A percentile compares a stretch with the other conserved stretches of the same genome.
Evolutionary conservation across 345 rosid genomes (phyloP).

Genomic region (Crucihimalaya himalaica): DNA sequence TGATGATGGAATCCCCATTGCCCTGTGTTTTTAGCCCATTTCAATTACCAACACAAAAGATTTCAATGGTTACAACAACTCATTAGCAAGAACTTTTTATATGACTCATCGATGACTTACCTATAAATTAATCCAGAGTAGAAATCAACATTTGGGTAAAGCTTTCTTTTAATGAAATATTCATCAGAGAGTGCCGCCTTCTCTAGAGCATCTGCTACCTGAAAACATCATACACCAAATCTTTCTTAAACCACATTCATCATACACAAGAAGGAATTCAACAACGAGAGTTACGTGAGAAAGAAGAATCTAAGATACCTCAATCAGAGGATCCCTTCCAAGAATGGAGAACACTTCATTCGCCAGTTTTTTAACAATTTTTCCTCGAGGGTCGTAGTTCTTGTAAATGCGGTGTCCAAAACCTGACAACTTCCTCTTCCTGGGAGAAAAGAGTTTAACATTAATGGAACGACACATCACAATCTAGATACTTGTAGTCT

Average conservation of each 20-base stretch:
- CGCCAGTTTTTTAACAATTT: slow-evolving; percentile 75
- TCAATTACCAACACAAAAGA: neutral
- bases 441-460: neutral
- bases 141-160: slow-evolving; percentile 97
- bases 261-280: neutral
- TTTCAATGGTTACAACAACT: neutral
- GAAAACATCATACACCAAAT: slow-evolving; percentile 24
- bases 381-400: slow-evolving; percentile 90
- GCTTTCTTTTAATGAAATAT: slow-evolving; percentile 78
- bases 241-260: neutral
- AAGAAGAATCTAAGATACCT: slow-evolving; percentile 51
- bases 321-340: slow-evolving; percentile 91
- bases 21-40: slow-evolving; percentile 45
- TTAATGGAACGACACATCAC: neutral
- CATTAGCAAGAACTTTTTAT: neutral
- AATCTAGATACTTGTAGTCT: neutral
- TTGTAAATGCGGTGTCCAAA: slow-evolving; percentile 97
- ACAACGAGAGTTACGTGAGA: neutral
- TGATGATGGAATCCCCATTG: slow-evolving; percentile 73
- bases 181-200: slow-evolving; percentile 87
- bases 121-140: slow-evolving; percentile 88
- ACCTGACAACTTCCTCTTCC: slow-evolving; percentile 92
- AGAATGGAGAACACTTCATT: slow-evolving; percentile 94
- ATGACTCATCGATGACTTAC: slow-evolving; percentile 38
- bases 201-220: slow-evolving; percentile 94